Conservation (phyloP, 2,329 filamentous ascomycete genomes). For the Venturiaceae sp. region DNA sequence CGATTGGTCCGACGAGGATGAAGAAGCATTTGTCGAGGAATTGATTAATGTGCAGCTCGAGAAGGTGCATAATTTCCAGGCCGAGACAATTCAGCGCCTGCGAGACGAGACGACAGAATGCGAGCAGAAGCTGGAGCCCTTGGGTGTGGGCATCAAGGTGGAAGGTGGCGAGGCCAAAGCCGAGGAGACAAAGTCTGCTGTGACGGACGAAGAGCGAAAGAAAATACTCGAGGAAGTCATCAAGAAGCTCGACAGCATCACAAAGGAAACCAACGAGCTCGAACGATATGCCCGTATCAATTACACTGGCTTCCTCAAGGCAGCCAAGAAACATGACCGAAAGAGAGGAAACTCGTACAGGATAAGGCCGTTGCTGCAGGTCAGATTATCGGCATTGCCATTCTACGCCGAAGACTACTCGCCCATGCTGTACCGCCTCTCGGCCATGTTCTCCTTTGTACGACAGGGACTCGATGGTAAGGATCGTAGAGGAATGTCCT, state of each 20-base stretch:
- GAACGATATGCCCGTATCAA: constrained; percentile 95
- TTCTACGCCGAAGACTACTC: constrained; percentile 96
- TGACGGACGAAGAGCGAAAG: constrained; percentile 30
- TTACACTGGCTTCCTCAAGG: constrained; percentile 96
- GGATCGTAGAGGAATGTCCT: constrained; percentile 30
- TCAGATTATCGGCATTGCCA: constrained; percentile 75
- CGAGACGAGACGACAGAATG: constrained; percentile 68
- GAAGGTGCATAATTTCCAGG: constrained; percentile 87
- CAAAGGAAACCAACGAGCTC: constrained; percentile 82
- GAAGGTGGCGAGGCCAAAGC: constrained; percentile 21
- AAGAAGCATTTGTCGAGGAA: constrained; percentile 89
- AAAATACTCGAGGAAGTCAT: constrained; percentile 60
- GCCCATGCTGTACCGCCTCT: constrained; percentile 77
- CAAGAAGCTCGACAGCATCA: constrained; percentile 74
- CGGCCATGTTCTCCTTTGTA: constrained; percentile 91
- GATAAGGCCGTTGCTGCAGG: constrained; percentile 83
- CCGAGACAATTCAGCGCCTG: constrained; percentile 69
- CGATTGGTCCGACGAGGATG: constrained; percentile 85
- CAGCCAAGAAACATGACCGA: constrained; percentile 97
- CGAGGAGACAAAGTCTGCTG: constrained; percentile 14
- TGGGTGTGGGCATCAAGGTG: constrained; percentile 28
- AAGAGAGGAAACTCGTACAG: constrained; percentile 80
- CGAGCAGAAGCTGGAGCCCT: constrained; percentile 53
- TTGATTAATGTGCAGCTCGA: constrained; percentile 90
- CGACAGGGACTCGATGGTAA: constrained; percentile 68